These are phyloP conservation scores for Suhomyces sp. DNA, from an alignment of 805 yeast genomes.

Conservation along the genomic window DNA sequence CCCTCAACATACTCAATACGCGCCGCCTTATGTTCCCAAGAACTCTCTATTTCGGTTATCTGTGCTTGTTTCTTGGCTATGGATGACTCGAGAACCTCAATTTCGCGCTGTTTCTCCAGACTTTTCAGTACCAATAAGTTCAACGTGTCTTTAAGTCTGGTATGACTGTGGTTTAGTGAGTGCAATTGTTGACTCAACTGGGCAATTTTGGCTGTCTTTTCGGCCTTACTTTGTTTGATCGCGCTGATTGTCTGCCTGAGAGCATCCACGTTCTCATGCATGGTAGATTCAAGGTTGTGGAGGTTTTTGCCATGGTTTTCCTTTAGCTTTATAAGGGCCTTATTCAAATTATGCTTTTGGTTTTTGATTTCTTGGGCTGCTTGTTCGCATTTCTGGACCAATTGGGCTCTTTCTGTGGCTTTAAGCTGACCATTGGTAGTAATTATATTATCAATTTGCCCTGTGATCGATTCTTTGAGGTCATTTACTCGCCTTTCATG, in stretches of 20 bases:
- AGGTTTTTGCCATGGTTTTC: slow-evolving; percentile 22
- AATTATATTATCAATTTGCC: slow-evolving; percentile 38
- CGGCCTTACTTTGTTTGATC: slow-evolving; percentile 5
- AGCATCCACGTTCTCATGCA: slow-evolving; percentile 14
- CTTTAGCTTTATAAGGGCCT: slow-evolving; percentile 21
- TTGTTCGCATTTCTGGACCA: slow-evolving; percentile 12
- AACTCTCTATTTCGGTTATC: slow-evolving; percentile 7
- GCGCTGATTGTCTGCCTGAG: slow-evolving; percentile 10
- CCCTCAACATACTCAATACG: slow-evolving; percentile 5
- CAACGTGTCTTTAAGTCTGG: slow-evolving; percentile 1
- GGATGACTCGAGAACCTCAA: slow-evolving; percentile 11
- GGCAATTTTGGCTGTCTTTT: slow-evolving; percentile 6
- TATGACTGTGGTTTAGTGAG: background rate
- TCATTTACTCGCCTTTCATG: slow-evolving; percentile 23
- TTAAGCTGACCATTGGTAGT: slow-evolving; percentile 29
- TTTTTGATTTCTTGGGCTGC: slow-evolving; percentile 12
- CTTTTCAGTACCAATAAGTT: slow-evolving; percentile 5
- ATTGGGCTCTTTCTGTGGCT: slow-evolving; percentile 21
- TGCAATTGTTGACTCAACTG: slow-evolving; percentile 7
- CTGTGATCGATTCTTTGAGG: slow-evolving; percentile 26
- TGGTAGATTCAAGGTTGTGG: slow-evolving; percentile 10
- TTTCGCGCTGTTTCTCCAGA: slow-evolving; percentile 13
- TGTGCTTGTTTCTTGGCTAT: slow-evolving; percentile 9
- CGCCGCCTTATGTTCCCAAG: slow-evolving; percentile 3
- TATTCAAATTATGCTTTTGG: slow-evolving; percentile 16